Percentiles rank a stretch among this genome's conserved stretches.
Conservation (phyloP, 768 basidiomycete genomes). For the Suillus subalutaceus region DNA sequence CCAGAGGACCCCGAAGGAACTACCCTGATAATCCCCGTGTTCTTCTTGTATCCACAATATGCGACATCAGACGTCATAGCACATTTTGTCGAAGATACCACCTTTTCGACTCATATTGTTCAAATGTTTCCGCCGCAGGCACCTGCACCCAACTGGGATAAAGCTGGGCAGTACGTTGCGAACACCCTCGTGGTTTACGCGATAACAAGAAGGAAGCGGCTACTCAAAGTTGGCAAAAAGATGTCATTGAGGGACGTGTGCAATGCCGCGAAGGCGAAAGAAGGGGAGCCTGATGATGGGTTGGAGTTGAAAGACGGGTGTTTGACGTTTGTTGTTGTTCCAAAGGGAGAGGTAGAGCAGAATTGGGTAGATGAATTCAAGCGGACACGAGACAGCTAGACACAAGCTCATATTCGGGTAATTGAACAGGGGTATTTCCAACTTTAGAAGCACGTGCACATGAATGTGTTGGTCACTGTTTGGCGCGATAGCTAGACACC, state of each 20-base stretch:
- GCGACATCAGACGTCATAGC: constrained; percentile 88
- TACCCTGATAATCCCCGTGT: constrained; percentile 80
- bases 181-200: constrained; percentile 80
- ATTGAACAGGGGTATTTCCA: constrained; percentile 3
- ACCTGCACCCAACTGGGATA: constrained; percentile 77
- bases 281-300: constrained; percentile 69
- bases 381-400: constrained; percentile 41
- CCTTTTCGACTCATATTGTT: constrained; percentile 76
- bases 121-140: constrained; percentile 82
- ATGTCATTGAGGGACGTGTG: constrained; percentile 84
- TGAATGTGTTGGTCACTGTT: constrained; percentile 31
- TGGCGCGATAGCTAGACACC: constrained; percentile 22
- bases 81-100: constrained; percentile 81
- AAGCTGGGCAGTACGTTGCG: constrained; percentile 62
- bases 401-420: neutral
- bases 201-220: constrained; percentile 69
- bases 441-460: constrained; percentile 6
- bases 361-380: constrained; percentile 93
- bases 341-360: constrained; percentile 74
- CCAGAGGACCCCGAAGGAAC: constrained; percentile 58
- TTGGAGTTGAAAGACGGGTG: constrained; percentile 84
- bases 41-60: constrained; percentile 92
- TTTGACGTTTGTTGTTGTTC: constrained; percentile 77
- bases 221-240: constrained; percentile 91
- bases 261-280: constrained; percentile 58